A percentile compares a stretch with the other conserved stretches of the same genome.
Evolutionary conservation across 495 filamentous ascomycete species (phyloP).

Genomic region (Tuber melanosporum): DNA sequence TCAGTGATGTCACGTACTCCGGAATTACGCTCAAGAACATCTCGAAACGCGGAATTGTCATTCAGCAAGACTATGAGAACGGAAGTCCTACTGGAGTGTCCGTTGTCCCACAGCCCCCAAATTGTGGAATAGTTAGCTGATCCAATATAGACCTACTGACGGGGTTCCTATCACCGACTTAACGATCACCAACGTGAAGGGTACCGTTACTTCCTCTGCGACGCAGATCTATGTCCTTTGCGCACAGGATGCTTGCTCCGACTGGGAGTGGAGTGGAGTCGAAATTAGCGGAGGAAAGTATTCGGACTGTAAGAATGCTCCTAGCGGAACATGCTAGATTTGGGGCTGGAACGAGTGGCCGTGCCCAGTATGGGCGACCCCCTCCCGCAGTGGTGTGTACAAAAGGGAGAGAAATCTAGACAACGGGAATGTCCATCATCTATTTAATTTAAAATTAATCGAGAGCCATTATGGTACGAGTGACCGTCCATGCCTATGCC

Average conservation of each 20-base stretch:
- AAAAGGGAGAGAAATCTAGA: background rate
- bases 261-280: conserved; percentile 51
- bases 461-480: background rate
- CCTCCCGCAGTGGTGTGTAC: background rate
- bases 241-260: conserved; percentile 46
- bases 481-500: conserved; percentile 9
- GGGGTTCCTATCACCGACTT: conserved; percentile 59
- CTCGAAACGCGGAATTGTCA: conserved; percentile 57
- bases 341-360: background rate
- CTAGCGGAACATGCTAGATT: conserved; percentile 46
- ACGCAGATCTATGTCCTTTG: conserved; percentile 54
- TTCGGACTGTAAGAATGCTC: conserved; percentile 47
- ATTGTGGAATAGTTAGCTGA: conserved; percentile 1
- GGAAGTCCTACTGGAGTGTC: conserved; percentile 53
- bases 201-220: conserved; percentile 47
- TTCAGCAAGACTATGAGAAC: conserved; percentile 65
- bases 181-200: conserved; percentile 51
- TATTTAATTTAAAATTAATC: background rate
- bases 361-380: background rate
- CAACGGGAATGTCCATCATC: background rate
- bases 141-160: conserved; percentile 46
- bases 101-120: background rate
- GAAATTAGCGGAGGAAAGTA: conserved; percentile 48
- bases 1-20: conserved; percentile 55
- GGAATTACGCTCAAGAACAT: conserved; percentile 56